These are phyloP conservation scores for Cylindrotheca fusiformis DNA, from an alignment of 108 stramenopile species.

Conservation along the genomic window DNA sequence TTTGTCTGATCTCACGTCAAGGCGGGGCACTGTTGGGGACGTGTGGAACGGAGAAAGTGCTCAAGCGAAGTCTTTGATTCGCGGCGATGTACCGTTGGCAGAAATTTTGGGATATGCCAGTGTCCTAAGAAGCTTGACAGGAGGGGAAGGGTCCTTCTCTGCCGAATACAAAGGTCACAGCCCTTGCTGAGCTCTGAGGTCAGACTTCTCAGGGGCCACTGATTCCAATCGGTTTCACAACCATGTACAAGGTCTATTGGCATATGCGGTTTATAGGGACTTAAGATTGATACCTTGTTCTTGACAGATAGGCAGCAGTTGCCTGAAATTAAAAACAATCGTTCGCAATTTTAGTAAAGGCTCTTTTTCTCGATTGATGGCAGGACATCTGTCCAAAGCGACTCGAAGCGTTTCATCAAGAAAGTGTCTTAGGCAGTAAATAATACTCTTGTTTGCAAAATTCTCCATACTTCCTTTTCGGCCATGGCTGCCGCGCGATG, in stretches of 20 bases:
- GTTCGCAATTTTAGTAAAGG: no score
- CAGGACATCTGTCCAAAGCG: no score
- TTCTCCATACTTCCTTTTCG: constrained; percentile 46
- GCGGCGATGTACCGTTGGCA: constrained; percentile 79
- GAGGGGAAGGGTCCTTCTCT: constrained; percentile 82
- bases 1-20: constrained; percentile 74
- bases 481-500: constrained; percentile 63
- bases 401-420: no score
- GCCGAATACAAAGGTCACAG: constrained; percentile 86
- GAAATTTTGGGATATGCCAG: constrained; percentile 89
- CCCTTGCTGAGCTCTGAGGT: constrained; percentile 15
- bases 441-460: no score
- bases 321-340: no score
- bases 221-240: no score
- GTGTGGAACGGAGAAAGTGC: constrained; percentile 59
- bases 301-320: no score
- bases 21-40: constrained; percentile 83
- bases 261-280: no score
- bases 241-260: no score
- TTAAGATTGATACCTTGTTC: no score
- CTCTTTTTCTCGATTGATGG: no score
- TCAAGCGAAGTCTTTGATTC: constrained; percentile 61
- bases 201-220: not conserved
- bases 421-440: no score
- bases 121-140: constrained; percentile 76